A percentile compares a stretch with the other conserved stretches of the same genome.
phyloP scores from a whole-genome alignment of 768 basidiomycete genomes.

The Naematelia encephala region DNA sequence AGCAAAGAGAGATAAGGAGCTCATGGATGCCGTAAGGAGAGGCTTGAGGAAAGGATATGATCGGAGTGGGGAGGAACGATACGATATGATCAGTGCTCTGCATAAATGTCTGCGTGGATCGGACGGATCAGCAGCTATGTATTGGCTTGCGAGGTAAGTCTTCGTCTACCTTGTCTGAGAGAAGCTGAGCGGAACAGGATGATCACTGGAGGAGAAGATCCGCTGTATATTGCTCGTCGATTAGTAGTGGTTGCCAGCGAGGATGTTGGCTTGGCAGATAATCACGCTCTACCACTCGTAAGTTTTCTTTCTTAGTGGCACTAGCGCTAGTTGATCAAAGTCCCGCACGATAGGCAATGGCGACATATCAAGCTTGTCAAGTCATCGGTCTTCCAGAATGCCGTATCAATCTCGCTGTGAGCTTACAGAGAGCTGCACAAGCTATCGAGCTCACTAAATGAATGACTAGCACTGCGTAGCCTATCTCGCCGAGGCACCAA shows the following conservation, averaged over 20 bases:
- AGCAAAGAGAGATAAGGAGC: conserved; percentile 53
- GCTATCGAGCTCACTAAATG: conserved; percentile 1
- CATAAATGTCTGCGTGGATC: conserved; percentile 80
- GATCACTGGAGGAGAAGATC: conserved; percentile 76
- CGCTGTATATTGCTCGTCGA: conserved; percentile 67
- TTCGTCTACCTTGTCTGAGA: background rate
- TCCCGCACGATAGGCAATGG: conserved; percentile 43
- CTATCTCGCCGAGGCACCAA: conserved; percentile 77
- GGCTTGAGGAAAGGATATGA: conserved; percentile 68
- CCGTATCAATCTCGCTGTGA: conserved; percentile 47
- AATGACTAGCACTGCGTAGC: conserved; percentile 63
- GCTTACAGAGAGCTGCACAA: conserved; percentile 5
- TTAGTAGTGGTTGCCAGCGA: conserved; percentile 79
- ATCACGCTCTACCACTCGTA: conserved; percentile 70
- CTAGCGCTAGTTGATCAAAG: background rate
- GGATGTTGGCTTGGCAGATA: conserved; percentile 78
- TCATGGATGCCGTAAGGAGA: conserved; percentile 55
- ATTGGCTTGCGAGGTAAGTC: conserved; percentile 69
- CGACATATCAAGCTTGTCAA: conserved; percentile 53
- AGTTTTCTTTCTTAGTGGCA: conserved; percentile 24
- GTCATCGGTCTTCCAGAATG: conserved; percentile 48
- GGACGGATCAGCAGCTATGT: conserved; percentile 73
- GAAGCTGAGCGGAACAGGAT: conserved; percentile 54
- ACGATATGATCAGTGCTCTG: conserved; percentile 78
- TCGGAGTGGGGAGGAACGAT: conserved; percentile 68